These are phyloP conservation scores for Globisporangium acanthophoron DNA, from an alignment of 352 stramenopile genomes.

Conservation along the genomic window DNA sequence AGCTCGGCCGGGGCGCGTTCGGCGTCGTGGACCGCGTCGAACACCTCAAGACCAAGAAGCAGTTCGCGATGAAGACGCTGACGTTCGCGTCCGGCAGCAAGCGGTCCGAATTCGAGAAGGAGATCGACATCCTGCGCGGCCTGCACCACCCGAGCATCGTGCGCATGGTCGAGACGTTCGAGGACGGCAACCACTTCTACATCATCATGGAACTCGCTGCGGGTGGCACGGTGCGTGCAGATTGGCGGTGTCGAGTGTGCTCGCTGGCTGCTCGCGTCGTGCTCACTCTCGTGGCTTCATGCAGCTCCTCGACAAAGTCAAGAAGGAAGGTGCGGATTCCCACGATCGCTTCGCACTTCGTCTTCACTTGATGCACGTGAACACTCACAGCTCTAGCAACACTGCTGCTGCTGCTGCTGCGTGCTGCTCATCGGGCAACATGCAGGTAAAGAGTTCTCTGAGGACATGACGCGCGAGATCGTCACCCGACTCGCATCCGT, in stretches of 20 bases:
- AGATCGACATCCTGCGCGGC: slow-evolving; percentile 71
- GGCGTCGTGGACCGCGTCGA: slow-evolving; percentile 73
- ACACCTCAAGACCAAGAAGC: slow-evolving; percentile 55
- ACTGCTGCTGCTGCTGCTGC: too few relatives aligned
- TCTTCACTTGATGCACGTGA: not conserved
- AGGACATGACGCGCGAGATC: slow-evolving; percentile 51
- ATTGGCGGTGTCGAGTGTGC: not conserved
- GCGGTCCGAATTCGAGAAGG: slow-evolving; percentile 63
- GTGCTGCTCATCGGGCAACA: not conserved
- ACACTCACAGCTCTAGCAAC: not conserved
- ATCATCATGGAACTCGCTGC: slow-evolving; percentile 85
- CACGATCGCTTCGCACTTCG: not conserved
- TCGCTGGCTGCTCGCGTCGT: not conserved
- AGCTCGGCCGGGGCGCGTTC: slow-evolving; percentile 68
- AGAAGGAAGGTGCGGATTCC: slow-evolving; percentile 17
- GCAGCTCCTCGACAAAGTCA: slow-evolving; percentile 61
- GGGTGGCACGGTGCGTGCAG: slow-evolving; percentile 33
- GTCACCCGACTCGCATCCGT: slow-evolving; percentile 66
- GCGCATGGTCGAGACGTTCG: slow-evolving; percentile 74
- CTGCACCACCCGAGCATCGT: slow-evolving; percentile 81
- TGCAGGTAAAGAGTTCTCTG: slow-evolving; percentile 34
- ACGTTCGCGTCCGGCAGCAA: slow-evolving; percentile 57
- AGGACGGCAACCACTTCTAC: slow-evolving; percentile 72
- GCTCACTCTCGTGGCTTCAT: not conserved
- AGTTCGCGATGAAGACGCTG: slow-evolving; percentile 79